A percentile compares a stretch with the other conserved stretches of the same genome.
Evolutionary conservation across 495 filamentous ascomycete species (phyloP).

Genomic region (Tuber brumale): DNA sequence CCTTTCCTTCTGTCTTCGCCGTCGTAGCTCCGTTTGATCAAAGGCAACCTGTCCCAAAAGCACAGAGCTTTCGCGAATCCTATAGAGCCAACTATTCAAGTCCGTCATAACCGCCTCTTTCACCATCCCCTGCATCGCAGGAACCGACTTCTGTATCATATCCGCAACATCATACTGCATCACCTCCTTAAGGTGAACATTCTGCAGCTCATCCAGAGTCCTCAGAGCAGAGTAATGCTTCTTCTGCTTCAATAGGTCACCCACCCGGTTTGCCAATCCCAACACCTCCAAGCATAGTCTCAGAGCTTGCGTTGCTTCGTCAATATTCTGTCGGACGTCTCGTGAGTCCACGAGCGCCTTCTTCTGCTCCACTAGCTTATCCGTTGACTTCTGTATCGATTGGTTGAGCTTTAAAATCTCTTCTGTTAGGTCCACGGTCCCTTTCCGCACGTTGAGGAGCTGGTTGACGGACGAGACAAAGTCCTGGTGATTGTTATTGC

Average conservation of each 20-base stretch:
- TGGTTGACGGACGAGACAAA: slow-evolving; percentile 91
- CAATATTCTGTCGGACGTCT: slow-evolving; percentile 89
- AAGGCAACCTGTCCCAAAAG: slow-evolving; percentile 96
- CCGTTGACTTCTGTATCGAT: slow-evolving; percentile 90
- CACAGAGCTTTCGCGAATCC: slow-evolving; percentile 90
- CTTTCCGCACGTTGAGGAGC: slow-evolving; percentile 80
- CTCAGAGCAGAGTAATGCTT: slow-evolving; percentile 93
- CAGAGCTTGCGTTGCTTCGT: slow-evolving; percentile 82
- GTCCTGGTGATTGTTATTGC: slow-evolving; percentile 91
- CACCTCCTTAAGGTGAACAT: slow-evolving; percentile 87
- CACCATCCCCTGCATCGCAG: slow-evolving; percentile 83
- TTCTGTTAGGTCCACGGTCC: slow-evolving; percentile 76
- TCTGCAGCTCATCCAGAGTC: slow-evolving; percentile 90
- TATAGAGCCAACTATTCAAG: slow-evolving; percentile 94
- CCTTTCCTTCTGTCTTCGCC: slow-evolving; percentile 73
- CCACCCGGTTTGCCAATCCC: slow-evolving; percentile 86
- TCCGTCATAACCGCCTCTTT: slow-evolving; percentile 96
- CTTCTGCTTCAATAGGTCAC: slow-evolving; percentile 81
- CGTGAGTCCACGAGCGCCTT: slow-evolving; percentile 84
- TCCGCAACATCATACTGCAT: slow-evolving; percentile 93
- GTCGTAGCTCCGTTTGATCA: slow-evolving; percentile 85
- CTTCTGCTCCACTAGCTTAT: slow-evolving; percentile 91
- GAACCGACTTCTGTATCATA: slow-evolving; percentile 90
- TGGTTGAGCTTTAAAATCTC: slow-evolving; percentile 89
- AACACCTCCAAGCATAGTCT: slow-evolving; percentile 88